Evolutionary conservation across 257 asterid species (phyloP), one percentile per base, ranked within the genome.

Genomic region (Ocimum tenuiflorum): DNA sequence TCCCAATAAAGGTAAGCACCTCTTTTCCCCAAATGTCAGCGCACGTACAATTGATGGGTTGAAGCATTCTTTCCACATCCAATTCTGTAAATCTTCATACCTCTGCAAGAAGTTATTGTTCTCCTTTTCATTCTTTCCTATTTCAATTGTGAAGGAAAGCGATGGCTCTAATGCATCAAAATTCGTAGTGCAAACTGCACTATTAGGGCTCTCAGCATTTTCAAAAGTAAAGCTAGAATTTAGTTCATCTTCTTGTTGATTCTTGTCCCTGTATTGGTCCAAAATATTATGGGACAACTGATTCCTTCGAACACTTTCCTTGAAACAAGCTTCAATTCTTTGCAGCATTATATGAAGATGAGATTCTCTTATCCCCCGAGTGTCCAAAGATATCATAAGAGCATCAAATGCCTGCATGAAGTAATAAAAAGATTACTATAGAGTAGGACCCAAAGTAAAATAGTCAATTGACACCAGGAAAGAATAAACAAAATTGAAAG

Each of bases 281-380:
- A 48, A 35, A 57, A 38, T 62, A 56, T 33, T 58, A 46, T 43
- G 72, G 63, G 51, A 60, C 20, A 69, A 69, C 60, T 65, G 58
- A 70, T 78, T 79, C 75, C 75, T 79, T 55, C 49, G 69, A 55
- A 84, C 78, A 66, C 85, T 67, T 68, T 83, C 92, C 74, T 85
- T 86, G 81, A 94, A 94, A 72, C 83, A 79, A 42, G 35, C 77
- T 77, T 91, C 95, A 76, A 88, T 85, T 78, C 88, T 94, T 73
- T 83, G 88, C 79, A 94, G 66, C 99, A 94, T 94, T 75, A 88
- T 79, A 71, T 85, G 95, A 84, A 94, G 72, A 83, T 94, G 97
- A 46, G 97, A 94, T 79, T 94, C 99, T 81, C 99, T 80, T 60
- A 82, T 73, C 24, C 99, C 99, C 48, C 99, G 95, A 49, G 81